Evolutionary conservation across 2,329 filamentous ascomycete genomes (phyloP), one percentile per base, ranked within the genome.

Genomic region (Beauveria asiatica): DNA sequence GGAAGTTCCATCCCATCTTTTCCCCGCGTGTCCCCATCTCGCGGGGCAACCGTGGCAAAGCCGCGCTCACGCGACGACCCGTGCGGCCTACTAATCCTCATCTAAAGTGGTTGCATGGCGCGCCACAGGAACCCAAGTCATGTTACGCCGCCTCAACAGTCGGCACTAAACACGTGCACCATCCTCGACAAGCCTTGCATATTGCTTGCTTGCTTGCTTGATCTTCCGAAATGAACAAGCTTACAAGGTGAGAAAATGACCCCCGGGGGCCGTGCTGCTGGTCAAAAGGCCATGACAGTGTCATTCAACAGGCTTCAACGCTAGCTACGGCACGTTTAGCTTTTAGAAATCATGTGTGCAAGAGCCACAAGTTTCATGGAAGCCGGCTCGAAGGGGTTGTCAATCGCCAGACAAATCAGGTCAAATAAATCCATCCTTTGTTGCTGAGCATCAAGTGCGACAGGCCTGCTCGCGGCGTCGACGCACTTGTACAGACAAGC

Each of bases 41-140:
- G 30, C 11, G 30, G 30, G 30, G 53, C 10, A 10, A 33, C 11
- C 30, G 30, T 10, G 30, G 23, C 42, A 44, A 46, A 46, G 42
- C n/a, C 39, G 42, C 13, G 19, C 30, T 56, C 53, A 56, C 53
- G 53, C 53, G 53, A 56, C 30, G 53, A 33, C 30, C 30, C 30
- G 53, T 13, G 19, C 27, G n/a, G 25, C 13, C 19, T 10, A 44
- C 46, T 33, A 41, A 44, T n/a, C 23, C 21, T 56, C 23, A 41
- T 16, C n/a, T 42, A 56, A 55, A 56, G 53, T 56, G 53, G 53
- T 48, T 56, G 53, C 53, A 48, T 46, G 42, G 53, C 42, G 52
- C 52, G 53, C 53, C 53, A 33, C 53, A 56, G 42, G 7, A 48
- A 23, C 10, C 11, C 42, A 56, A 48, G 42, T 56, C 53, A 56